These are phyloP conservation scores for Nakataea oryzae DNA, from an alignment of 2,329 filamentous ascomycete genomes.

Conservation along the genomic window DNA sequence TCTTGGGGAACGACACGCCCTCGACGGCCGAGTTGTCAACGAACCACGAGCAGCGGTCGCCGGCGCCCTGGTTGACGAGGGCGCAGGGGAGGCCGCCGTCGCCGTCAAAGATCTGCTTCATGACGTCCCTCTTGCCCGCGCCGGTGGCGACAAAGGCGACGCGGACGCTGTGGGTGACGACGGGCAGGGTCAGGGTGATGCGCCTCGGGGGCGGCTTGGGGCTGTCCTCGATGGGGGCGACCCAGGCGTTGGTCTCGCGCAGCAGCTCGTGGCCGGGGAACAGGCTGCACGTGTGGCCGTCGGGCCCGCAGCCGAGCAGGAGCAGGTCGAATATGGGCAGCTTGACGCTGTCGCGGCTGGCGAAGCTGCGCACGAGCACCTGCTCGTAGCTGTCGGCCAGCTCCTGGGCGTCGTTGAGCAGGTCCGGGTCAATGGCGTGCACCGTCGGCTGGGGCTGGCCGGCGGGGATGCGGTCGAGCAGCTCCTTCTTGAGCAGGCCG, in stretches of 20 bases:
- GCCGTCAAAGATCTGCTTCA: conserved; percentile 88
- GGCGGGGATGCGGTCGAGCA: conserved; percentile 77
- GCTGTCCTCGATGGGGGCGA: conserved; percentile 82
- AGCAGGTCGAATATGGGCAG: conserved; percentile 92
- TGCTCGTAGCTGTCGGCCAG: conserved; percentile 92
- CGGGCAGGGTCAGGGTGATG: conserved; percentile 86
- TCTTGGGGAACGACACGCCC: conserved; percentile 71
- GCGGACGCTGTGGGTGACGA: conserved; percentile 76
- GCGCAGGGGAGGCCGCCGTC: conserved; percentile 74
- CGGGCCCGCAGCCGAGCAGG: conserved; percentile 85
- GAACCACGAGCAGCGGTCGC: conserved; percentile 91
- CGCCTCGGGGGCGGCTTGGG: conserved; percentile 87
- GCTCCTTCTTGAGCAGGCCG: conserved; percentile 72
- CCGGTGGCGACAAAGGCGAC: conserved; percentile 91
- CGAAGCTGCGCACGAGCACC: conserved; percentile 73
- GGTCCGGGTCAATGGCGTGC: conserved; percentile 60
- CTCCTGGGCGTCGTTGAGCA: conserved; percentile 73
- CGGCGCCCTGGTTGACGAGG: conserved; percentile 73
- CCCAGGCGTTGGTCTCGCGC: conserved; percentile 82
- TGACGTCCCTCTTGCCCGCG: conserved; percentile 76
- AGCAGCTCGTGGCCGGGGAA: conserved; percentile 86
- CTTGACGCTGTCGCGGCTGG: conserved; percentile 85
- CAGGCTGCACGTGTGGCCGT: conserved; percentile 93
- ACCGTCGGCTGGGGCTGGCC: conserved; percentile 58
- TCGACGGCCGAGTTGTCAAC: conserved; percentile 79